Conservation (phyloP, 192 early-diverging fungal species). For the Martensiomyces pterosporus region DNA sequence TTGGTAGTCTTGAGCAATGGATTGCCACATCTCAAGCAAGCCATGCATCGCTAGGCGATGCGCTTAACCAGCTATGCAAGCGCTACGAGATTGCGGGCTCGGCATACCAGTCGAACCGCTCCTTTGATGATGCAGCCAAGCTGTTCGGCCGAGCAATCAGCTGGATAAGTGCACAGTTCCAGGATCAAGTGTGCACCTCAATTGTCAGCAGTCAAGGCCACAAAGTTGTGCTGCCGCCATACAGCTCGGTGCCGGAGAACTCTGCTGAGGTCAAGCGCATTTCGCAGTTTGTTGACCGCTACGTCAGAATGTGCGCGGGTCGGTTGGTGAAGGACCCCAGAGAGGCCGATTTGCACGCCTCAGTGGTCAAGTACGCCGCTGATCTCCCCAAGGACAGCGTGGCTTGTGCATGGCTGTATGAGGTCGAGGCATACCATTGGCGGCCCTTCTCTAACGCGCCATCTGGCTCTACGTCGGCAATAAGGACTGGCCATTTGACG, state of each 20-base stretch:
- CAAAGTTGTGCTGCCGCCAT: constrained; percentile 18
- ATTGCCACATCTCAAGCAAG: not conserved
- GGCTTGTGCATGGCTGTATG: constrained; percentile 31
- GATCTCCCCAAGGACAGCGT: not conserved
- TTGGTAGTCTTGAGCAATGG: constrained; percentile 30
- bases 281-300: constrained; percentile 32
- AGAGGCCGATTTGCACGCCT: not conserved
- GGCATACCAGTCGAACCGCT: constrained; percentile 23
- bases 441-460: constrained; percentile 17
- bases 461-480: not conserved
- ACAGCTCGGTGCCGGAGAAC: constrained; percentile 7
- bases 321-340: constrained; percentile 16
- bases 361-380: constrained; percentile 1
- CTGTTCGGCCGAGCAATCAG: constrained; percentile 19
- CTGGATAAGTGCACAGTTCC: constrained; percentile 11
- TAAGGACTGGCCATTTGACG: not conserved
- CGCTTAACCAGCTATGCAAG: constrained; percentile 40
- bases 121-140: constrained; percentile 8
- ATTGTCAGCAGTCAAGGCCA: not conserved
- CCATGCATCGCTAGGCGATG: constrained; percentile 1
- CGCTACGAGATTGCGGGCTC: constrained; percentile 40
- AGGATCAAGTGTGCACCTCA: not conserved
- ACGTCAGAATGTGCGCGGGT: constrained; percentile 38
- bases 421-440: constrained; percentile 30
- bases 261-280: constrained; percentile 3